Base-by-base conservation (phyloP, 176 grass and related monocot species). In the Cocos nucifera region DNA sequence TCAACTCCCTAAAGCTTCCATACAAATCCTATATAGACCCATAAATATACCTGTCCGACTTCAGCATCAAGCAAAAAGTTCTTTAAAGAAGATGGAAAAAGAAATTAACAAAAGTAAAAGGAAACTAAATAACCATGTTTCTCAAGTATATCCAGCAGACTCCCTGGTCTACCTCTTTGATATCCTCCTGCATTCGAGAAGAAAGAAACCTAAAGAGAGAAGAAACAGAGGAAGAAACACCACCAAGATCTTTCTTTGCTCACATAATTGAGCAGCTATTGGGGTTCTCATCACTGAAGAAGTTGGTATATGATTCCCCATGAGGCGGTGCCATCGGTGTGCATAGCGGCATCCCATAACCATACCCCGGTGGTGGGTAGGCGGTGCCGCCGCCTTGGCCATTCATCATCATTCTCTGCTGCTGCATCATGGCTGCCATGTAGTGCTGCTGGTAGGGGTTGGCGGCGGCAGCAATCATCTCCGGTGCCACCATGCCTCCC, bases 391-490 rank as follows among this genome's bases (percentile, higher is more conserved):
- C 28, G 48, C 22, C 22, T 0, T 51, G 39, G 18, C 70, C 27
- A 16, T 63, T 73, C 70, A 73, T 73, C 70, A 73, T 63, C 70
- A 75, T 79, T 75, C 23, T 77, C 51, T 8, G 77, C 23, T 50
- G 74, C 32, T 19, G 77, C 63, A 3, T 78, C 63, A 44, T 44
- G 5, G 28, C 28, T 2, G 35, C 35, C 35, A 44, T 44, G 35
- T 79, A 67, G 19, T 73, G 69, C 24, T 88, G 84, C 59, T 78
- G 51, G 50, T 73, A 54, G 4, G 65, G 65, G 15, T 68, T 68
- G 53, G 39, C 65, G 0, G 50, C 28, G 6, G 28, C 19, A 0
- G 65, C 65, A 23, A 56, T 56, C 52, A 56, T 26, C 23, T 56
- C 65, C 4, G 65, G 25, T 2, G 65, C 52, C 27, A 21, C 15